A percentile compares a stretch with the other conserved stretches of the same genome.
These are phyloP conservation scores for Phytophthora rubi DNA, from an alignment of 352 stramenopile species.

Conservation along the genomic window DNA sequence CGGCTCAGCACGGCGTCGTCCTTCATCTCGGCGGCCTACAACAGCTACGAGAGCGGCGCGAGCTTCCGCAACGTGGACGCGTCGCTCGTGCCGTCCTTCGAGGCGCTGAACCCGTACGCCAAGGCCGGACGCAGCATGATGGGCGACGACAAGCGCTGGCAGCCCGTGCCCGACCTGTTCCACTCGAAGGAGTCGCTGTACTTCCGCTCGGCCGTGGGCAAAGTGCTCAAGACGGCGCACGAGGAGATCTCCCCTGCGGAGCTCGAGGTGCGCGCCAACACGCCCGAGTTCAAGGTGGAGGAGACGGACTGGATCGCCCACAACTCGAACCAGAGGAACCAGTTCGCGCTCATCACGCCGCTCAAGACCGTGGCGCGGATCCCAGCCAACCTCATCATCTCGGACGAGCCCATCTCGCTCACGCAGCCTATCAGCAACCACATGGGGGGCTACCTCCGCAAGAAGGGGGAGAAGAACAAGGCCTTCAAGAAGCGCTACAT, in stretches of 20 bases:
- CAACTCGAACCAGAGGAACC: slow-evolving; percentile 77
- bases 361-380: slow-evolving; percentile 85
- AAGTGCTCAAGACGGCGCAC: slow-evolving; percentile 79
- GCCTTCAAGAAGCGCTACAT: slow-evolving; percentile 87
- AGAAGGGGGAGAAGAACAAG: slow-evolving; percentile 86
- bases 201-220: slow-evolving; percentile 74
- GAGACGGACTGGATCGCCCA: slow-evolving; percentile 89
- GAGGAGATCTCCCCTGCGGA: slow-evolving; percentile 84
- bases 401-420: slow-evolving; percentile 48
- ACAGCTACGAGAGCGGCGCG: slow-evolving; percentile 37
- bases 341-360: slow-evolving; percentile 79
- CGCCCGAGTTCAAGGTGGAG: slow-evolving; percentile 87
- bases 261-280: slow-evolving; percentile 89
- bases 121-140: slow-evolving; percentile 50
- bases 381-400: slow-evolving; percentile 73
- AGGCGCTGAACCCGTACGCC: slow-evolving; percentile 79
- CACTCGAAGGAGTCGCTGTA: slow-evolving; percentile 86
- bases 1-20: slow-evolving; percentile 36
- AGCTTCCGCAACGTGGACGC: slow-evolving; percentile 50
- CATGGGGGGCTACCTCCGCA: slow-evolving; percentile 79
- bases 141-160: slow-evolving; percentile 71
- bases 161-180: slow-evolving; percentile 72
- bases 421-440: slow-evolving; percentile 51
- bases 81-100: slow-evolving; percentile 72
- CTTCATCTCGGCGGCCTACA: slow-evolving; percentile 48